phyloP scores from a whole-genome alignment of 2,329 filamentous ascomycete genomes.

The Calycina herbarum region DNA sequence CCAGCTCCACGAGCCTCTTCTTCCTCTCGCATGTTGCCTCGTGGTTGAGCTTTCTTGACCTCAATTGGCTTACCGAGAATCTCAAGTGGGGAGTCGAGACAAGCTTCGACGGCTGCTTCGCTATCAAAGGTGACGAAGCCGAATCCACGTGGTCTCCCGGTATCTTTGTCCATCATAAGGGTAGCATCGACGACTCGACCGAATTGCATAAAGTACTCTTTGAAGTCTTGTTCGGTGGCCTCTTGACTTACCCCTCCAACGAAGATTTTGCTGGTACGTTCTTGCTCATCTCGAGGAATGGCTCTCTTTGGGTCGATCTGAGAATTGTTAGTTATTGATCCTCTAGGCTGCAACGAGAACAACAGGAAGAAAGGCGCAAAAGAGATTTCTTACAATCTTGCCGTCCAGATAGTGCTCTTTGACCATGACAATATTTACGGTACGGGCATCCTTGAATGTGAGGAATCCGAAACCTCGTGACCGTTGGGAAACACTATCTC shows the following conservation, averaged over 20 bases:
- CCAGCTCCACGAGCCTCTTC: constrained; percentile 64
- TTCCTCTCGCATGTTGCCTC: constrained; percentile 90
- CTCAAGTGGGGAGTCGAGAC: constrained; percentile 79
- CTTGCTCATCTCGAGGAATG: constrained; percentile 95
- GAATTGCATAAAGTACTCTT: constrained; percentile 95
- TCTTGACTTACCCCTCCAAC: constrained; percentile 97
- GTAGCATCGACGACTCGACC: constrained; percentile 95
- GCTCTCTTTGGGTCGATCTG: constrained; percentile 95
- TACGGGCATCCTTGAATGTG: constrained; percentile 96
- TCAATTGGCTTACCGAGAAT: constrained; percentile 97
- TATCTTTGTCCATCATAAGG: constrained; percentile 99
- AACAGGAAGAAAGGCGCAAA: constrained; percentile 18
- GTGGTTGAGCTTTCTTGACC: constrained; percentile 95
- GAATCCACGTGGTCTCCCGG: constrained; percentile 91
- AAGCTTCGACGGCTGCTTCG: constrained; percentile 90
- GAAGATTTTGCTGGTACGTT: constrained; percentile 98
- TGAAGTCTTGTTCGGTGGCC: constrained; percentile 93
- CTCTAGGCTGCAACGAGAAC: constrained; percentile 29
- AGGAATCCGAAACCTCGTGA: constrained; percentile 97
- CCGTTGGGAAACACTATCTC: constrained; percentile 88
- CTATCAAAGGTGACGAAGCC: constrained; percentile 98
- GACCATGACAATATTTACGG: constrained; percentile 98
- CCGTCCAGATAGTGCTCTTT: constrained; percentile 98
- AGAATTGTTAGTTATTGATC: constrained; percentile 27
- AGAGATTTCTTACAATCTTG: constrained; percentile 75